These are phyloP conservation scores for Earliella scabrosa DNA, from an alignment of 1,284 basidiomycete genomes.

Conservation along the genomic window DNA sequence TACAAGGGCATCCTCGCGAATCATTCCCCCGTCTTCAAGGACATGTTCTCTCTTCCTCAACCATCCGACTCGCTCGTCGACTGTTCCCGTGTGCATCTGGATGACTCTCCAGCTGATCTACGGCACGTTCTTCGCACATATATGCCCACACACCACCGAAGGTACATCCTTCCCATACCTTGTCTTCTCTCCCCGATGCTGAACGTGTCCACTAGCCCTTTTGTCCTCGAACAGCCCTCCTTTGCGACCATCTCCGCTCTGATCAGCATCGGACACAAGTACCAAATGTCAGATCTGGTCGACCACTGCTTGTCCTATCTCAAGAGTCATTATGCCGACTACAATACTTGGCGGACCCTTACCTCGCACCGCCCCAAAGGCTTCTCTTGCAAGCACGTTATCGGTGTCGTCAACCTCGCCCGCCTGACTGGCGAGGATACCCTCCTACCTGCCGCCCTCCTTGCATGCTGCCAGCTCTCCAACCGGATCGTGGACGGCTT, in stretches of 20 bases:
- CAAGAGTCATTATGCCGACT: neutral
- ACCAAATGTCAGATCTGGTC: constrained; percentile 3
- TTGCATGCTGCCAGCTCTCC: neutral
- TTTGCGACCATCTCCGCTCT: neutral
- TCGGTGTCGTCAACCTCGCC: constrained; percentile 9
- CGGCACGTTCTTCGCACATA: neutral
- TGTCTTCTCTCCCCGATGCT: too few species aligned
- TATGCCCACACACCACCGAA: neutral
- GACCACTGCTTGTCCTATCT: neutral
- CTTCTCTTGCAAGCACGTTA: too few species aligned
- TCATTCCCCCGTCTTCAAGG: constrained; percentile 11
- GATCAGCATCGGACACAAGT: constrained; percentile 10
- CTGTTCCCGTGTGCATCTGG: neutral
- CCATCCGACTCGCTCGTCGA: neutral
- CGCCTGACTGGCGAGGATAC: neutral
- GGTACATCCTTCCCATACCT: too few species aligned
- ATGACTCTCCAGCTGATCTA: neutral
- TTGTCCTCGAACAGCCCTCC: neutral
- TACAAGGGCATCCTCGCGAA: constrained; percentile 10
- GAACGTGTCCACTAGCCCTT: too few species aligned
- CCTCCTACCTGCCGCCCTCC: constrained; percentile 1
- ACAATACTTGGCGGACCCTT: neutral
- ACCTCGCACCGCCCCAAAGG: neutral
- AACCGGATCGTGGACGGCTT: neutral
- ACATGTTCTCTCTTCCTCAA: constrained; percentile 13